Evolutionary conservation across 2,329 filamentous ascomycete genomes (phyloP).

Genomic region (Decorospora gaudefroyi): DNA sequence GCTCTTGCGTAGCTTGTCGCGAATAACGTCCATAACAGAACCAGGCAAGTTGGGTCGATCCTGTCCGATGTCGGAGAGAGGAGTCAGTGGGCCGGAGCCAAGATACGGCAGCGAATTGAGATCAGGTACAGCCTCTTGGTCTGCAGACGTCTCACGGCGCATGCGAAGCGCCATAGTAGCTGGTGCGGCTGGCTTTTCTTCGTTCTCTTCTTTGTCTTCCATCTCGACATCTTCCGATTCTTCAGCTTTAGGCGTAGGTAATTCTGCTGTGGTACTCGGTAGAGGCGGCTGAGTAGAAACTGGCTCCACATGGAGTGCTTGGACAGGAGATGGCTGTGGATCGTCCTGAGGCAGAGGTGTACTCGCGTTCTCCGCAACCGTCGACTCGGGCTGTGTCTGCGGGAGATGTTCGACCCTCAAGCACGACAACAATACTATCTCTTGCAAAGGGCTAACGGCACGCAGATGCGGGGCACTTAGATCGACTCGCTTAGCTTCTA

Average conservation of each 20-base stretch:
- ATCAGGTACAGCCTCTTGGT: slow-evolving; percentile 49
- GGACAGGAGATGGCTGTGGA: slow-evolving; percentile 5
- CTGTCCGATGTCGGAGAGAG: slow-evolving; percentile 51
- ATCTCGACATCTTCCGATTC: slow-evolving; percentile 41
- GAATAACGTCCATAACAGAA: slow-evolving; percentile 44
- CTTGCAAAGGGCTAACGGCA: slow-evolving; percentile 51
- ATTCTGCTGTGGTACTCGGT: slow-evolving; percentile 29
- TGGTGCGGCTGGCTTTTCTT: slow-evolving; percentile 36
- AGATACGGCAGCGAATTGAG: slow-evolving; percentile 53
- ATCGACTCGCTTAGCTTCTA: slow-evolving; percentile 52
- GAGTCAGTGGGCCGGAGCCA: slow-evolving; percentile 50
- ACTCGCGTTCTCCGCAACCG: slow-evolving; percentile 24
- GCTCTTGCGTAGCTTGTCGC: slow-evolving; percentile 40
- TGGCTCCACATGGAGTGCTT: slow-evolving; percentile 4
- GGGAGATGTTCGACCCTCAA: slow-evolving; percentile 44
- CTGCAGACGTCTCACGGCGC: slow-evolving; percentile 36
- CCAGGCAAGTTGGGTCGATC: slow-evolving; percentile 47
- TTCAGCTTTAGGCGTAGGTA: slow-evolving; percentile 45
- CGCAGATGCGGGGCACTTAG: slow-evolving; percentile 50
- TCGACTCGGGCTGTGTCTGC: slow-evolving; percentile 16
- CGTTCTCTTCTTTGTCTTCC: slow-evolving; percentile 26
- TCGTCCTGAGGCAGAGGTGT: slow-evolving; percentile 23
- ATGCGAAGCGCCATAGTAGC: slow-evolving; percentile 41
- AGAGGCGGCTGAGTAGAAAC: slow-evolving; percentile 16
- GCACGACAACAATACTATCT: slow-evolving; percentile 49